Evolutionary conservation across 257 asterid species (phyloP), one percentile per base, ranked within the genome.

Genomic region (Ocimum tenuiflorum): DNA sequence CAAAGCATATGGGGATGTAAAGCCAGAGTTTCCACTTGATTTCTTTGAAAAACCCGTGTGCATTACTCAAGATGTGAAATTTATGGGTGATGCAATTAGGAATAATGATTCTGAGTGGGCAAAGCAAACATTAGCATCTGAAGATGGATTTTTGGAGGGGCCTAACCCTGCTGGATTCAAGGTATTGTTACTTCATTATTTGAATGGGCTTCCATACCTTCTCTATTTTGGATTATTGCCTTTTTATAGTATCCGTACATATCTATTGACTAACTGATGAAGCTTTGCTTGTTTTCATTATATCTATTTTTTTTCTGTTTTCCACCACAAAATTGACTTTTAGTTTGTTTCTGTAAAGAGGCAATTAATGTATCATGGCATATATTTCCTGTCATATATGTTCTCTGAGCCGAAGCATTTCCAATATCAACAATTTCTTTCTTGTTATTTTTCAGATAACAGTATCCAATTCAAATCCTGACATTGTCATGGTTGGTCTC

Each of bases 11-110:
- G 97, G 96, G 10, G 96, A 97, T 8, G 78, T 59, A 12, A 94
- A 88, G 75, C 99, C 99, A 46, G 99, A 90, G 77, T 94, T 94
- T 72, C 88, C 97, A 18, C 96, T 94, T 24, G 99, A 94, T 72
- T 94, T 88, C 71, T 94, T 94, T 75, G 99, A 94, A 86, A 90
- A 80, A 78, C 74, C 99, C 70, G 77, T 82, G 60, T 85, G 96
- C 73, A 82, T 94, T 71, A 94, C 99, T 18, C 87, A 85, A 62
- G 99, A 94, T 73, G 95, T 88, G 70, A 94, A 88, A 78, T 72
- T 90, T 49, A 82, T 92, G 58, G 90, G 95, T 64, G 97, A 94
- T 71, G 96, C 87, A 73, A 85, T 90, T 63, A 86, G 90, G 78
- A 90, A 86, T 75, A 95, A 87, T 84, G 99, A 94, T 74, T 84